phyloP scores from a whole-genome alignment of 73 alveolate genomes.

The Paramecium octaurelia region DNA sequence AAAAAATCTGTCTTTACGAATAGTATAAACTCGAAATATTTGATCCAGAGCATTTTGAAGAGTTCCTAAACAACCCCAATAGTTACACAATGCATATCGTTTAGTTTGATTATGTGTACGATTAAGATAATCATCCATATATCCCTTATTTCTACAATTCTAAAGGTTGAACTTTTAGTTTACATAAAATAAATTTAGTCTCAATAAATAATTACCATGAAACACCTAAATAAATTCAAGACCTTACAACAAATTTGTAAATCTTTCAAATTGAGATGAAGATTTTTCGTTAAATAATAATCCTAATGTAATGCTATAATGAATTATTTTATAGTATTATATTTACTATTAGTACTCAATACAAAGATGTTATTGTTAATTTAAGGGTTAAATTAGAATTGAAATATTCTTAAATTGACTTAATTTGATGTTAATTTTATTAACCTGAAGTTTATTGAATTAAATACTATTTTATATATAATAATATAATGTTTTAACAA shows the following conservation, averaged over 20 bases:
- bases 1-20: no score
- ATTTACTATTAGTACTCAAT: not conserved
- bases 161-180: not conserved
- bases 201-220: not conserved
- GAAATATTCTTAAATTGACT: not conserved
- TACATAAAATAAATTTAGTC: not conserved
- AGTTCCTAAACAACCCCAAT: no score
- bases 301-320: no score
- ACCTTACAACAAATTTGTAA: not conserved
- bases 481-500: not conserved
- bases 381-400: not conserved
- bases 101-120: no score
- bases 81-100: no score
- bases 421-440: not conserved
- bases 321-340: no score
- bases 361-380: not conserved
- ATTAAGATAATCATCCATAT: conserved; percentile 68
- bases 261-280: not conserved
- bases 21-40: no score
- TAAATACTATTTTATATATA: no score
- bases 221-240: not conserved
- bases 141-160: conserved; percentile 88
- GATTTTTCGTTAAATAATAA: no score
- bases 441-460: not conserved
- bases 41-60: no score